Evolutionary conservation across 2,329 filamentous ascomycete genomes (phyloP).

Genomic region (Didymella keratinophila): DNA sequence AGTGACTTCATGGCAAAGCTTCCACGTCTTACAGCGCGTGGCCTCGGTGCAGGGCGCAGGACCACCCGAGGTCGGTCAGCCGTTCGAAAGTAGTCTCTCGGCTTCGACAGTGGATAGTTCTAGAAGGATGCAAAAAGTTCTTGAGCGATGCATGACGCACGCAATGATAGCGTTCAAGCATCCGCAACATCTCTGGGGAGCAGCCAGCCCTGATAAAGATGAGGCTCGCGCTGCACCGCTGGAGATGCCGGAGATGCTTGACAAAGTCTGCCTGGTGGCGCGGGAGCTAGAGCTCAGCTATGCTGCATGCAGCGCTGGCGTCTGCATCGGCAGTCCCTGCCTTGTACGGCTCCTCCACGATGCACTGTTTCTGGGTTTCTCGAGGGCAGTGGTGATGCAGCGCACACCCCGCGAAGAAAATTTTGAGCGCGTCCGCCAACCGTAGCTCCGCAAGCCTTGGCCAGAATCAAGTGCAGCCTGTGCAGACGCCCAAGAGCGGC

Average conservation of each 20-base stretch:
- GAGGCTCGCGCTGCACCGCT: constrained; percentile 19
- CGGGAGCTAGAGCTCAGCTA: constrained; percentile 30
- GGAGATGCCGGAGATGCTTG: constrained; percentile 48
- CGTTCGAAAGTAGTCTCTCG: constrained; percentile 9
- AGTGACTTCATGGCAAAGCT: constrained; percentile 27
- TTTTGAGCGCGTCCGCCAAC: constrained; percentile 33
- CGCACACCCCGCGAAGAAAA: constrained; percentile 39
- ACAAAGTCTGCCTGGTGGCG: constrained; percentile 28
- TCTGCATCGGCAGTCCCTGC: constrained; percentile 30
- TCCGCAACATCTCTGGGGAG: constrained; percentile 13
- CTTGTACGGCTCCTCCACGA: constrained; percentile 30
- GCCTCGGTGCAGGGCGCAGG: constrained; percentile 24
- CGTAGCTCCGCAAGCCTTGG: constrained; percentile 32
- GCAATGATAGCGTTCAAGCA: constrained; percentile 1
- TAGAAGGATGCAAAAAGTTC: constrained; percentile 19
- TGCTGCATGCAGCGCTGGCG: constrained; percentile 19
- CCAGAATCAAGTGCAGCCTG: constrained; percentile 24
- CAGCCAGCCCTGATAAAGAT: constrained; percentile 26
- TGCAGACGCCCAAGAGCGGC: constrained; percentile 16
- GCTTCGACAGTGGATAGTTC: constrained; percentile 6
- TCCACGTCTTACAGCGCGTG: constrained; percentile 31
- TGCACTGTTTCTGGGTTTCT: constrained; percentile 15
- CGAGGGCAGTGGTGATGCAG: constrained; percentile 24
- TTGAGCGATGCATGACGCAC: background rate
- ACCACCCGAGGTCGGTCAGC: constrained; percentile 28